Percentiles rank a stretch among this genome's conserved stretches.
Evolutionary conservation across 2,329 filamentous ascomycete genomes (phyloP).

Genomic region (Biscogniauxia marginata): DNA sequence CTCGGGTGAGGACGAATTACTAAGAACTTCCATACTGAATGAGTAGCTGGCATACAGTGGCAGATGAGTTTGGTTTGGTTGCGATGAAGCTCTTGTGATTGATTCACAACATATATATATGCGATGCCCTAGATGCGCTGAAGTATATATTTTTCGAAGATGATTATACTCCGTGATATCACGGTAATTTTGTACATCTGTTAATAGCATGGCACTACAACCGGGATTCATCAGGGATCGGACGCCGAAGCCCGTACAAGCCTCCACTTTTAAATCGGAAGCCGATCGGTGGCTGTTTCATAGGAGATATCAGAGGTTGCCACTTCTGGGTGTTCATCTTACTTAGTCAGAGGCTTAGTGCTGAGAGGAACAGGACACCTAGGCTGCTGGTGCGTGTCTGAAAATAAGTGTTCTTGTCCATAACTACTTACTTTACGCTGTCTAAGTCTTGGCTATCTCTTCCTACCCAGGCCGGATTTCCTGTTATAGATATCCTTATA

Average conservation of each 20-base stretch:
- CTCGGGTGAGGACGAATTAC: not conserved
- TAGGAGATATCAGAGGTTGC: not conserved
- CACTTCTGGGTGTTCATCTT: not conserved
- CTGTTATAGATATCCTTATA: not conserved
- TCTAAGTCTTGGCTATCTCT: not conserved
- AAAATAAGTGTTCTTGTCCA: not conserved
- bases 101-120: not conserved
- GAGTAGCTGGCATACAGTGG: not conserved
- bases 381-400: not conserved
- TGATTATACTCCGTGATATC: not conserved
- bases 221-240: not conserved
- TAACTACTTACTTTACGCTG: not conserved
- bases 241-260: not conserved
- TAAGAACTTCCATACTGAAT: not conserved
- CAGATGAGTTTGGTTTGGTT: not conserved
- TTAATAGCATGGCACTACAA: not conserved
- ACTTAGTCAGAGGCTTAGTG: not conserved
- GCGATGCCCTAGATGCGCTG: not conserved
- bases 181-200: not conserved
- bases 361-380: not conserved
- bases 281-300: not conserved
- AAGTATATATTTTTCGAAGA: not conserved
- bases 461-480: too few species aligned
- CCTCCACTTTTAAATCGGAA: not conserved
- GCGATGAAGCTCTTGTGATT: not conserved